phyloP scores from a whole-genome alignment of 306 rosid species.

The Arachis hypogaea region DNA sequence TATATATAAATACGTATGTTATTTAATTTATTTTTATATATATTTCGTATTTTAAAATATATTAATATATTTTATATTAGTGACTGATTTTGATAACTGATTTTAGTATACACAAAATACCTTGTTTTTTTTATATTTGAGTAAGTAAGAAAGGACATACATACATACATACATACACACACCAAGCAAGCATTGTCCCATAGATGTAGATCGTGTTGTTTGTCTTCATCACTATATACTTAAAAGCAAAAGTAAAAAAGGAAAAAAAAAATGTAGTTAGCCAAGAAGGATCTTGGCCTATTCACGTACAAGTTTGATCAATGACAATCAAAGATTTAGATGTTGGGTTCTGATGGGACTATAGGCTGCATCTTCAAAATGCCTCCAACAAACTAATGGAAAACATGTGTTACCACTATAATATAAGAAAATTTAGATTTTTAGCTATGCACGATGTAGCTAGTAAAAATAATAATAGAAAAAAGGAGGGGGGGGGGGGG shows the following conservation, averaged over 20 bases:
- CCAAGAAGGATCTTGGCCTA: slow-evolving; percentile 28
- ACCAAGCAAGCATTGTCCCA: slow-evolving; percentile 40
- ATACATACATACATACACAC: slow-evolving; percentile 16
- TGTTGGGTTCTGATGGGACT: slow-evolving; percentile 39
- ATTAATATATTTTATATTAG: too few species aligned
- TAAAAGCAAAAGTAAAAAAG: slow-evolving; percentile 5
- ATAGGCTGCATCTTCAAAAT: slow-evolving; percentile 8
- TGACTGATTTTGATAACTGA: too few species aligned
- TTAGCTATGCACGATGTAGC: too few species aligned
- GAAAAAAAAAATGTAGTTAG: slow-evolving; percentile 13
- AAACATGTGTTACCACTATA: neutral
- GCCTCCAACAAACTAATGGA: slow-evolving; percentile 3
- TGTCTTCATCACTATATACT: slow-evolving; percentile 31
- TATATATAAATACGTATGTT: too few species aligned
- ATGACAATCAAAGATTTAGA: slow-evolving; percentile 28
- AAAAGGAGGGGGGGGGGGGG: neutral
- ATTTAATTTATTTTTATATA: too few species aligned
- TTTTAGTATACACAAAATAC: too few species aligned
- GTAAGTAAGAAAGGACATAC: slow-evolving; percentile 41
- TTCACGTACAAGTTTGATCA: slow-evolving; percentile 40
- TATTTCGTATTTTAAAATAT: too few species aligned
- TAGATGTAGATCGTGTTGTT: slow-evolving; percentile 39
- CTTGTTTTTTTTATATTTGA: slow-evolving; percentile 16
- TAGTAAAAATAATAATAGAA: neutral
- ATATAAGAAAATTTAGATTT: neutral